These are phyloP conservation scores for Xylariaceae sp. DNA, from an alignment of 2,329 filamentous ascomycete genomes.

Conservation along the genomic window DNA sequence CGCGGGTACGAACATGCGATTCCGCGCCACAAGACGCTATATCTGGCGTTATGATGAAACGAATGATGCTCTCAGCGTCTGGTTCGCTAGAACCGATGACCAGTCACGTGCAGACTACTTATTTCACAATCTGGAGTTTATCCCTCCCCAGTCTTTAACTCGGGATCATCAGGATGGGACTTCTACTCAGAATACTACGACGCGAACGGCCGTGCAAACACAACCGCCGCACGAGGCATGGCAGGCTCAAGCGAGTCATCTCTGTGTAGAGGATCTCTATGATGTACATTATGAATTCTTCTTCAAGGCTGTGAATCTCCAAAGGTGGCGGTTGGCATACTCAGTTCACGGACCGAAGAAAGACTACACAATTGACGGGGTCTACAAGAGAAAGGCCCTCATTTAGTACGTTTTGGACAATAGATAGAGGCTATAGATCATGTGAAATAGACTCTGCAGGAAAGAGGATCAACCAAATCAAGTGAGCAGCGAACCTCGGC, in stretches of 20 bases:
- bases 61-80: slow-evolving; percentile 61
- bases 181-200: slow-evolving; percentile 13
- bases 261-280: slow-evolving; percentile 70
- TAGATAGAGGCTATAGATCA: too few relatives aligned
- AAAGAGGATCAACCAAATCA: too few relatives aligned
- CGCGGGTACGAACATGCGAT: slow-evolving; percentile 46
- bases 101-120: slow-evolving; percentile 62
- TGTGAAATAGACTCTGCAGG: too few relatives aligned
- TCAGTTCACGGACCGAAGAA: slow-evolving; percentile 69
- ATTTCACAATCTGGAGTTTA: slow-evolving; percentile 70
- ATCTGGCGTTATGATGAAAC: slow-evolving; percentile 66
- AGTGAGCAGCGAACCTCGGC: too few relatives aligned
- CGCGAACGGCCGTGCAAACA: slow-evolving; percentile 1
- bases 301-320: slow-evolving; percentile 55
- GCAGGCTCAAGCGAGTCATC: slow-evolving; percentile 62
- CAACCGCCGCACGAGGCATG: slow-evolving; percentile 35
- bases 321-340: slow-evolving; percentile 58
- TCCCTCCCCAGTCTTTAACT: slow-evolving; percentile 28
- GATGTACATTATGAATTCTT: slow-evolving; percentile 65
- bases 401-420: not conserved
- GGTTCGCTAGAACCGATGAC: slow-evolving; percentile 68
- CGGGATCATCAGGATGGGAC: slow-evolving; percentile 4
- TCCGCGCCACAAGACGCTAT: slow-evolving; percentile 63
- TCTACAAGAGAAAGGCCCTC: slow-evolving; percentile 40
- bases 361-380: slow-evolving; percentile 61